Evolutionary conservation across 257 asterid species (phyloP).

Genomic region (Salvia miltiorrhiza): DNA sequence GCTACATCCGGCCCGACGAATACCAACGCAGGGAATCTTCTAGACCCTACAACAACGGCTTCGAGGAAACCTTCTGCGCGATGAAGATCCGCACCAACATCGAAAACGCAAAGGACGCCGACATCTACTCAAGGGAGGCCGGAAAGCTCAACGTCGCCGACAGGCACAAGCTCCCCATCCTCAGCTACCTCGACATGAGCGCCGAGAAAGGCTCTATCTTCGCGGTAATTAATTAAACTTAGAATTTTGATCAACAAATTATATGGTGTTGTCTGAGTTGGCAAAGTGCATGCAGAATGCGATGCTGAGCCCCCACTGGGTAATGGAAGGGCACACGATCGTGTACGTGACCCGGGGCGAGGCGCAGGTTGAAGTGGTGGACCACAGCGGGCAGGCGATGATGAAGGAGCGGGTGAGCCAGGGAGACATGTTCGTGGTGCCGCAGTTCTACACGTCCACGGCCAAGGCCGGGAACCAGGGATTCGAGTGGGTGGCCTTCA

Average conservation of each 20-base stretch:
- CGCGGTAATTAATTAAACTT: conserved; percentile 37
- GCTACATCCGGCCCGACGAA: conserved; percentile 47
- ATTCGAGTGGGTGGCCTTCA: conserved; percentile 55
- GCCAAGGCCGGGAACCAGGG: conserved; percentile 49
- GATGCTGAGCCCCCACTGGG: conserved; percentile 56
- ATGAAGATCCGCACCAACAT: conserved; percentile 47
- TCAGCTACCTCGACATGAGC: conserved; percentile 60
- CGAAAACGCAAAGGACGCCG: conserved; percentile 40
- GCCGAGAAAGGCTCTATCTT: conserved; percentile 51
- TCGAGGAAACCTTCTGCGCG: conserved; percentile 53
- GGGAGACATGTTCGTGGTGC: conserved; percentile 72
- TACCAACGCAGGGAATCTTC: no score
- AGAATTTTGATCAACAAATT: no score
- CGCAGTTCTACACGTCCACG: conserved; percentile 51
- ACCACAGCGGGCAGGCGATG: conserved; percentile 43
- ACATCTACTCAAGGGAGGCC: conserved; percentile 54
- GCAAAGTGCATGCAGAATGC: conserved; percentile 39
- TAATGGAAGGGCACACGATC: conserved; percentile 45
- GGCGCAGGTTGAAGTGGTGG: conserved; percentile 48
- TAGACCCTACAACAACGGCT: conserved; percentile 25
- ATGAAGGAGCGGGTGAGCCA: conserved; percentile 57
- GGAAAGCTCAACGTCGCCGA: conserved; percentile 55
- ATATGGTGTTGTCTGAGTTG: no score
- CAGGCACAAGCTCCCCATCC: conserved; percentile 51
- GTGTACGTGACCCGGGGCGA: conserved; percentile 60